Evolutionary conservation across 805 yeast genomes (phyloP).

Genomic region (Kurtzmaniella cleridarum): DNA sequence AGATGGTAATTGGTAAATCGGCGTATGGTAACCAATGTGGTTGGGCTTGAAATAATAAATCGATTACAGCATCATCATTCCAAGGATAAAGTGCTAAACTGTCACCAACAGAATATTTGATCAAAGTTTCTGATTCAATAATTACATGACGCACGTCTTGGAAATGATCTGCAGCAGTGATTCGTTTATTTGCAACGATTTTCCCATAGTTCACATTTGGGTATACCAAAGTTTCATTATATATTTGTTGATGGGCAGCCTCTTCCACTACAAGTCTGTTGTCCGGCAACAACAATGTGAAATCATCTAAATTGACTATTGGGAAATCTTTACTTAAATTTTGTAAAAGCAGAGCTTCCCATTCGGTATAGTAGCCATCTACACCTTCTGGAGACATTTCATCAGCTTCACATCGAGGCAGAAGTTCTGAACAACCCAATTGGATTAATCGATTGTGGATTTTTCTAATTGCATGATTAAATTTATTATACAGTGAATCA

Average conservation of each 20-base stretch:
- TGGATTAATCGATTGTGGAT: slow-evolving; percentile 73
- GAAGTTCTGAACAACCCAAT: slow-evolving; percentile 72
- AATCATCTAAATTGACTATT: slow-evolving; percentile 15
- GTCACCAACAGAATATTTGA: slow-evolving; percentile 70
- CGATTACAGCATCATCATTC: slow-evolving; percentile 61
- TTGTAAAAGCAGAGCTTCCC: slow-evolving; percentile 50
- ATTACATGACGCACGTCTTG: slow-evolving; percentile 78
- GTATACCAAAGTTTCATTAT: neutral
- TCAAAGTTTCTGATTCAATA: slow-evolving; percentile 24
- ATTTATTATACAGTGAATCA: slow-evolving; percentile 85
- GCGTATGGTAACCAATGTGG: slow-evolving; percentile 66
- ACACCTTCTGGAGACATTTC: slow-evolving; percentile 76
- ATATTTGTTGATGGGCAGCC: neutral
- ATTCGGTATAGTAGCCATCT: slow-evolving; percentile 72
- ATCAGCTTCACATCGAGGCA: slow-evolving; percentile 82
- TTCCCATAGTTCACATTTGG: slow-evolving; percentile 28
- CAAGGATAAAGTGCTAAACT: slow-evolving; percentile 70
- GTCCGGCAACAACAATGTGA: slow-evolving; percentile 22
- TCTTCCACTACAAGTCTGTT: slow-evolving; percentile 12
- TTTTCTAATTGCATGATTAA: slow-evolving; percentile 82
- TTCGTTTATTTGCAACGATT: slow-evolving; percentile 47
- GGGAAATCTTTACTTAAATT: slow-evolving; percentile 19
- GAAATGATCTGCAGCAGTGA: slow-evolving; percentile 71
- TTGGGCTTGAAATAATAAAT: slow-evolving; percentile 60
- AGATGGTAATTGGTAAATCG: slow-evolving; percentile 46